phyloP scores from a whole-genome alignment of 2,329 filamentous ascomycete genomes.

The Penicillium olsonii region DNA sequence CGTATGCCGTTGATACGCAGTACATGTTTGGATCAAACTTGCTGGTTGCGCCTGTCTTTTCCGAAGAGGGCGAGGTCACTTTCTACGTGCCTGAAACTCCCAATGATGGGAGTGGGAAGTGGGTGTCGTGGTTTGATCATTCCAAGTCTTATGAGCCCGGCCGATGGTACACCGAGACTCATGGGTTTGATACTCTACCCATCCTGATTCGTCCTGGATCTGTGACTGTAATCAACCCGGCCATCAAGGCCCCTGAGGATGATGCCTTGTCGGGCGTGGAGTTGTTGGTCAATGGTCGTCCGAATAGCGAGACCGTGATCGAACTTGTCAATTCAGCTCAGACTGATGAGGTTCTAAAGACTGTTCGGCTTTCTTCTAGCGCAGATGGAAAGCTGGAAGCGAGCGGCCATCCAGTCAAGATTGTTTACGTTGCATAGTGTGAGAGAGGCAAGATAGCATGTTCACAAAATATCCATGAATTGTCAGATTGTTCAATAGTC shows the following conservation, averaged over 20 bases:
- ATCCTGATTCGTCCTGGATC: constrained; percentile 57
- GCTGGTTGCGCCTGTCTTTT: constrained; percentile 65
- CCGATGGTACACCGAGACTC: constrained; percentile 62
- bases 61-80: constrained; percentile 63
- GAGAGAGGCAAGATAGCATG: background rate
- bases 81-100: constrained; percentile 60
- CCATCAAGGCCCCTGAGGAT: constrained; percentile 27
- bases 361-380: constrained; percentile 17
- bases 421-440: constrained; percentile 19
- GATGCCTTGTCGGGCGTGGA: constrained; percentile 33
- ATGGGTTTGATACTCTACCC: constrained; percentile 60
- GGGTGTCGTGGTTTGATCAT: constrained; percentile 52
- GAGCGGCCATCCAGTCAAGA: constrained; percentile 23
- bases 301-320: constrained; percentile 19
- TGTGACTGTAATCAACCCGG: constrained; percentile 31
- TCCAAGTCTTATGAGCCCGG: constrained; percentile 39
- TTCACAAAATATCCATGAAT: constrained; percentile 1
- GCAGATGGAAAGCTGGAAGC: constrained; percentile 20
- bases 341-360: constrained; percentile 28
- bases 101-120: constrained; percentile 54
- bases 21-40: constrained; percentile 71
- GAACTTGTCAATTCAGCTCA: constrained; percentile 30
- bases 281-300: constrained; percentile 32
- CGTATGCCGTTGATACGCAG: constrained; percentile 68
- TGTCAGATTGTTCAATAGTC: constrained; percentile 4